Base-by-base conservation (phyloP, 805 yeast genomes). In the Hemisphaericaspora nanyangensis region DNA sequence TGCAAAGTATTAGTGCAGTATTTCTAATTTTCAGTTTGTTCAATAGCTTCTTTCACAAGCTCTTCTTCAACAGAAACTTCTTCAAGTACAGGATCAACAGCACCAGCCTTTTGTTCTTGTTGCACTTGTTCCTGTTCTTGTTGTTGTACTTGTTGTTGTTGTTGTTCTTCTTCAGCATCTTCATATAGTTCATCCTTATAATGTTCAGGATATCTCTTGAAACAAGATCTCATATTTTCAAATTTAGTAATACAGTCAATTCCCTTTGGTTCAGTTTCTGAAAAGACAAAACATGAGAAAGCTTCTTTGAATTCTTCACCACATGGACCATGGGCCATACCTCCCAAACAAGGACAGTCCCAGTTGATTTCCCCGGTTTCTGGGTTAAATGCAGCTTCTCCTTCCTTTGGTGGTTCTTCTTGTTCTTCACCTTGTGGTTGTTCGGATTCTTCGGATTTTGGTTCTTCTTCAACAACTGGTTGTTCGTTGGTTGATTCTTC, bases 331-430 rank as follows among this genome's bases (percentile, higher is more conserved):
- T 90, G 75, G 24, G 99, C 98, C 97, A 93, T 88, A 30, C 99
- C 99, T 25, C 98, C 99, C 35, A 93, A 72, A 64, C 98, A 91
- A n/a, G 99, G 98, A 63, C 99, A 93, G 58, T 93, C 98, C 99
- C 99, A 93, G 77, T 93, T 91, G 66, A 93, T 93, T 61, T 91
- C 98, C 22, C 99, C 99, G 3, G 99, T 93, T 55, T 86, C 95
- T 22, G 97, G 97, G 68, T 91, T 79, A 65, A 79, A 91, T 4
- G 98, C 96, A 28, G 88, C 85, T 35, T 56, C 54, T 1, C 34
- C 46, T 4, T 27, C 40, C 29, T 17, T 33, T 17, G 34, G 40
- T 17, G 25, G 40, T 16, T 31, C 40, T 18, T 37, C 40, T 26
- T 37, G 30, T n/a, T 35, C 28, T 6, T n/a, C 19, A 31, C n/a